Conservation (phyloP, 805 yeast genomes). For the Cyberlindnera suaveolens region DNA sequence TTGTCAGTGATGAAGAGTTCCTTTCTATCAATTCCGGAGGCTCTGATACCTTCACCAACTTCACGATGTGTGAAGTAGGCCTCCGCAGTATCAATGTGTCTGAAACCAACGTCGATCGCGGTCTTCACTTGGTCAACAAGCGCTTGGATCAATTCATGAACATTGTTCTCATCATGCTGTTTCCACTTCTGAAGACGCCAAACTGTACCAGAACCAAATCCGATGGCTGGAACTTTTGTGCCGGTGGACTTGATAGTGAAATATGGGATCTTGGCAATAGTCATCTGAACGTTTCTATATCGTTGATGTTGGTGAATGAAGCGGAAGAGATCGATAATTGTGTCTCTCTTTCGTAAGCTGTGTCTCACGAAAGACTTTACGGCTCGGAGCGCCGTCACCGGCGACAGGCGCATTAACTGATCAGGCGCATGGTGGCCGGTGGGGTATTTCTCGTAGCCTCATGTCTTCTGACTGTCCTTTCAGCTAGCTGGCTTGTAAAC, state of each 20-base stretch:
- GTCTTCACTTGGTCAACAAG: conserved; percentile 12
- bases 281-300: neutral
- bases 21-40: conserved; percentile 35
- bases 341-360: too few species aligned
- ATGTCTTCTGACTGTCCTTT: too few species aligned
- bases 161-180: conserved; percentile 6
- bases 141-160: conserved; percentile 25
- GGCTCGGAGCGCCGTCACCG: too few species aligned
- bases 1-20: conserved; percentile 55
- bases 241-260: conserved; percentile 31
- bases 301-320: too few species aligned
- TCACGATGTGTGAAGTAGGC: conserved; percentile 52
- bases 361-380: too few species aligned
- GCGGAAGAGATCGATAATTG: too few species aligned
- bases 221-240: conserved; percentile 36
- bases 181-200: conserved; percentile 31
- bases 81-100: conserved; percentile 63
- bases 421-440: too few species aligned
- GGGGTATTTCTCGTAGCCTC: too few species aligned
- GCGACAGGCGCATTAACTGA: too few species aligned
- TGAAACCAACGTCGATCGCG: conserved; percentile 44
- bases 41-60: conserved; percentile 43
- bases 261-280: conserved; percentile 14
- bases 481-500: too few species aligned
- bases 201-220: conserved; percentile 39